Base-by-base conservation (phyloP, 371 early-diverging fungal species). In the Mucor piriformis region DNA sequence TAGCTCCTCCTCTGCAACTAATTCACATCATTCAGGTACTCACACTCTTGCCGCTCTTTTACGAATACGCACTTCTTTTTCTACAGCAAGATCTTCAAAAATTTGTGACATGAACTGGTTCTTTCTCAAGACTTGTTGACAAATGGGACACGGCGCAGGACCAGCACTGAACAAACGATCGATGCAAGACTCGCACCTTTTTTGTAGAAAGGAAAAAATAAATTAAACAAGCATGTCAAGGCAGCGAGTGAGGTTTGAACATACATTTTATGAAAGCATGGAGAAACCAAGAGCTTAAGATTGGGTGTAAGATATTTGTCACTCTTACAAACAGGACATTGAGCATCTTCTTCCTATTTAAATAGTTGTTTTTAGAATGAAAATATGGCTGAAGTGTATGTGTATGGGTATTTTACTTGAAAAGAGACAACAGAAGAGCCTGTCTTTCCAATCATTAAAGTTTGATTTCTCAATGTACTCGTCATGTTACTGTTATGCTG, bases 211-310 rank as follows among this genome's bases (percentile, higher is more conserved):
- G 3, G 23, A 11, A 24, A 24, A 10, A 23, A 37, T 11, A 37
- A 15, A 37, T 37, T n/a, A n/a, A 6, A 21, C 12, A 43, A 43
- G 21, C 8, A 43, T 11, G 21, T 6, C 6, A 20, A 43, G 21
- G 7, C 0, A n/a, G 6, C 24, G 1, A 18, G 18, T 18, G 5
- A 0, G 15, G 12, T 16, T 3, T 33, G 38, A 11, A 43, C 33
- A 58, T 85, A 95, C 94, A 98, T 92, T 76, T 93, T 96, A 81
- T 99, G 99, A 69, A 95, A 97, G 74, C 99, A 99, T 16, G 97
- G 96, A 44, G 94, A 92, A 18, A 97, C 96, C 34, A 95, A 86
- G 21, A 99, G 83, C 66, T 90, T 91, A 79, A 99, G 88, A 62
- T 86, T 85, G 13, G 95, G 95, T 63, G 95, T 96, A 42, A 99